Base-by-base conservation (phyloP, 306 rosid genomes). In the Cicer pinnatifidum region DNA sequence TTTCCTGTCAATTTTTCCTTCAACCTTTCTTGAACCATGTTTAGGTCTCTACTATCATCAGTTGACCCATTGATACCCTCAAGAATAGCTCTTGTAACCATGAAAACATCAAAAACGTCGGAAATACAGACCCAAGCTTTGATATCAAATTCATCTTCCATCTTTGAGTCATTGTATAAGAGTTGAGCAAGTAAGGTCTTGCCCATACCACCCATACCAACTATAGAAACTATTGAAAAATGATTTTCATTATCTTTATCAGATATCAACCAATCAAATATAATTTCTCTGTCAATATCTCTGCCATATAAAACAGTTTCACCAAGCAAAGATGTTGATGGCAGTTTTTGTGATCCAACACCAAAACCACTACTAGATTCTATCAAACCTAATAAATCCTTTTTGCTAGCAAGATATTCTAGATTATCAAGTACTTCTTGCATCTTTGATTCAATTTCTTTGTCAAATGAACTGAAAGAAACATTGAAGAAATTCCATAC, bases 361-460 rank as follows among this genome's bases (percentile, higher is more conserved):
- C 35, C 47, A 28, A 6, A 5, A 57, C 67, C 43, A 56, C 23
- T 40, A 52, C 19, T 23, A 39, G 23, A 54, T 11, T 41, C 56
- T 57, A 13, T 72, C 46, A 72, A 57, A 72, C 68, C 68, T 43
- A 72, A 45, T 5, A 72, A 58, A 72, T 58, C 57, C 58, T 43
- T 72, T 72, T 58, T 15, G 41, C 46, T 44, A 1, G 35, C 37
- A 58, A 72, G 68, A 73, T 46, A 59, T 46, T 60, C 77, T 59
- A 73, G 37, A 20, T 33, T 46, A 1, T 60, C 78, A 60, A 73
- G 69, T 11, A 73, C 35, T 45, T 60, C 8, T 33, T 46, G 11
- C 48, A 73, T 60, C 78, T 45, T 73, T 28, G 78, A 4, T 46
- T 73, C 78, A 73, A 60, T 73, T 59, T 35, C 60, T 33, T 15